Evolutionary conservation across 805 yeast species (phyloP).

Genomic region (Sporopachydermia quercuum): DNA sequence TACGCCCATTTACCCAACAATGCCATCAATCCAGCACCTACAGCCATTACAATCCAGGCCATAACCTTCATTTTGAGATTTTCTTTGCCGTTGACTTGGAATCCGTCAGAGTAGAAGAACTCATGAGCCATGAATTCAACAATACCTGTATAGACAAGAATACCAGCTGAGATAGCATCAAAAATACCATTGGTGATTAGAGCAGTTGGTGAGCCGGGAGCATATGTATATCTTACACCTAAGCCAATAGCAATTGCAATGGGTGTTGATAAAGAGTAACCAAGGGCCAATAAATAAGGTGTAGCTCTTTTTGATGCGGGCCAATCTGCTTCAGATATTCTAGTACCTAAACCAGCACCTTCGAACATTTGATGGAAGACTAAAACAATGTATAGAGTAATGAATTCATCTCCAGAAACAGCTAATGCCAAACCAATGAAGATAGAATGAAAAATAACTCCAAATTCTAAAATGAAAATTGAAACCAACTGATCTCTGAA

Average conservation of each 20-base stretch:
- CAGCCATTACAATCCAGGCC: slow-evolving; percentile 27
- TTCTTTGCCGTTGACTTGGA: slow-evolving; percentile 25
- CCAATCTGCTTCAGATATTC: slow-evolving; percentile 46
- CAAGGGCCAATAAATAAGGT: slow-evolving; percentile 36
- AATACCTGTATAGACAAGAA: slow-evolving; percentile 54
- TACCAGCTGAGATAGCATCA: slow-evolving; percentile 60
- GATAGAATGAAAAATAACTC: slow-evolving; percentile 61
- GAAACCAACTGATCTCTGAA: slow-evolving; percentile 19
- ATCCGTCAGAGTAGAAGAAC: slow-evolving; percentile 27
- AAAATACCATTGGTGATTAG: slow-evolving; percentile 46
- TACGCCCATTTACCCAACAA: slow-evolving; percentile 66
- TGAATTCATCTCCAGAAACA: slow-evolving; percentile 48
- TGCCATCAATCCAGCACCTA: slow-evolving; percentile 62
- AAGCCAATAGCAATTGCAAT: slow-evolving; percentile 60
- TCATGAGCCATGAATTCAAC: slow-evolving; percentile 69
- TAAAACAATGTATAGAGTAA: slow-evolving; percentile 44
- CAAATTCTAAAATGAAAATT: slow-evolving; percentile 51
- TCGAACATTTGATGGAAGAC: slow-evolving; percentile 70
- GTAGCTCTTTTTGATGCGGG: slow-evolving; percentile 29
- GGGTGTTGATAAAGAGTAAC: slow-evolving; percentile 50
- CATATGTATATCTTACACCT: slow-evolving; percentile 47
- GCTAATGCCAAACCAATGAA: slow-evolving; percentile 60
- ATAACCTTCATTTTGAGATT: slow-evolving; percentile 26
- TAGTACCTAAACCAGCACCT: slow-evolving; percentile 66
- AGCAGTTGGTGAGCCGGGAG: slow-evolving; percentile 37